Percentiles rank a stretch among this genome's conserved stretches.
Conservation (phyloP, 208 protist genomes). For the Leishmania turanica region DNA sequence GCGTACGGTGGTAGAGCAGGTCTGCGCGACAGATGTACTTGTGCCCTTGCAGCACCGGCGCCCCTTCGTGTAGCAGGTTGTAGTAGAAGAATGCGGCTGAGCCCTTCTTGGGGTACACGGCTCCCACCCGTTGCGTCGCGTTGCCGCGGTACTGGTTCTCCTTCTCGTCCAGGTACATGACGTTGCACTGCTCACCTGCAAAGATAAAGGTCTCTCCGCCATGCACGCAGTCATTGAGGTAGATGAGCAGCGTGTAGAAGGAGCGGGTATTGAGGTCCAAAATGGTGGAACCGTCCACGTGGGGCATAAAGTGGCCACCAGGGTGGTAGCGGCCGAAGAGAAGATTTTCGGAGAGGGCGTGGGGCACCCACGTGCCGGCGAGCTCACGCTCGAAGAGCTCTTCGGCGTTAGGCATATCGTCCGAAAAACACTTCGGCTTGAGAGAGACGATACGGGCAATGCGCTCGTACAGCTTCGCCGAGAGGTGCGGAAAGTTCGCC, state of each 20-base stretch:
- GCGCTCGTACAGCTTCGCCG: constrained; percentile 61
- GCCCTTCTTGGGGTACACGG: constrained; percentile 66
- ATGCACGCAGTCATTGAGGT: constrained; percentile 80
- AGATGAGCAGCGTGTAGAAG: constrained; percentile 91
- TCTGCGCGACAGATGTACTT: constrained; percentile 92
- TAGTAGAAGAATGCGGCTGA: constrained; percentile 88
- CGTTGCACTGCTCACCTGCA: constrained; percentile 66
- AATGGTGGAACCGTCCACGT: constrained; percentile 89
- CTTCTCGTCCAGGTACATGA: constrained; percentile 54
- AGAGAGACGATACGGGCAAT: constrained; percentile 62
- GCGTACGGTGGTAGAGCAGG: constrained; percentile 76
- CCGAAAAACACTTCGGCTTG: constrained; percentile 56
- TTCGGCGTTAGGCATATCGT: constrained; percentile 57
- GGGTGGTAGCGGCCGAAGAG: constrained; percentile 80
- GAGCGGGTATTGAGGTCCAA: constrained; percentile 88
- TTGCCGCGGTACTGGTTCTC: constrained; percentile 63
- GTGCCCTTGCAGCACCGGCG: constrained; percentile 59
- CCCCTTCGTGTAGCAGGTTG: constrained; percentile 86
- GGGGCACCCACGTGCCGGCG: constrained; percentile 76
- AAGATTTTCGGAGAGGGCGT: constrained; percentile 74
- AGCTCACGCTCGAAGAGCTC: constrained; percentile 81
- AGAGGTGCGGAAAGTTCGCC: constrained; percentile 68
- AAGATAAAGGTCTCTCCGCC: constrained; percentile 89
- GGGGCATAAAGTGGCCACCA: constrained; percentile 92
- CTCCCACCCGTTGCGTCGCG: constrained; percentile 45